Base-by-base conservation (phyloP, 1,284 basidiomycete genomes). In the Leccinum laetum region DNA sequence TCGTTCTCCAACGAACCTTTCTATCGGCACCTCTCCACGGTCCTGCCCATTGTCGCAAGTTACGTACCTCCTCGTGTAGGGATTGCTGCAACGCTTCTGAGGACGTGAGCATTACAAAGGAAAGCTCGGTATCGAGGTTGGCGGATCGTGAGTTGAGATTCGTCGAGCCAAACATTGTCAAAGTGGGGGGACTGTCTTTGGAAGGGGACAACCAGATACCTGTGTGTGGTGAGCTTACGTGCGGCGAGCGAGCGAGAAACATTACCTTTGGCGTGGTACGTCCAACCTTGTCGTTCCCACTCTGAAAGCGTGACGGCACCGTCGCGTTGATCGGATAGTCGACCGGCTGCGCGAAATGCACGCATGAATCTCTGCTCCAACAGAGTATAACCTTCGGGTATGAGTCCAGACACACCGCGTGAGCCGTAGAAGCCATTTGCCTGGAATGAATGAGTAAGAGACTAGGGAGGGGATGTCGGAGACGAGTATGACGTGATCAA, bases 341-440 rank as follows among this genome's bases (percentile, higher is more conserved):
- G 78, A 29, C 83, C 84, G 24, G 84, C 82, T 58, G 73, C 75
- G 58, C 79, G 77, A 37, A 93, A 87, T 26, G 89, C 87, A 41
- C 77, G 78, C 88, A 95, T 94, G 75, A 98, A 98, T 44, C 86
- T 83, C 65, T 90, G 86, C 75, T 98, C 95, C 59, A 96, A 84
- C 32, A 94, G 79, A 0, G 96, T 98, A 75, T 99, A 99, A 0
- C 91, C 97, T 73, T 97, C 95, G 5, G 98, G 98, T 68, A 99
- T 96, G 65, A 95, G 87, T 16, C 94, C 90, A 8, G 95, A 98
- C 16, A 98, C 80, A 1, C 97, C 98, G 63, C 83, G 86, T 3
- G 95, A 98, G 4, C 90, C 91, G 74, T 89, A 96, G 78, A 99
- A 99, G 0, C 97, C 97, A 73, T 99, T 99, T 16, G 96, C 93